Evolutionary conservation across 306 rosid genomes (phyloP).

Genomic region (Pyrus pyrifolia): DNA sequence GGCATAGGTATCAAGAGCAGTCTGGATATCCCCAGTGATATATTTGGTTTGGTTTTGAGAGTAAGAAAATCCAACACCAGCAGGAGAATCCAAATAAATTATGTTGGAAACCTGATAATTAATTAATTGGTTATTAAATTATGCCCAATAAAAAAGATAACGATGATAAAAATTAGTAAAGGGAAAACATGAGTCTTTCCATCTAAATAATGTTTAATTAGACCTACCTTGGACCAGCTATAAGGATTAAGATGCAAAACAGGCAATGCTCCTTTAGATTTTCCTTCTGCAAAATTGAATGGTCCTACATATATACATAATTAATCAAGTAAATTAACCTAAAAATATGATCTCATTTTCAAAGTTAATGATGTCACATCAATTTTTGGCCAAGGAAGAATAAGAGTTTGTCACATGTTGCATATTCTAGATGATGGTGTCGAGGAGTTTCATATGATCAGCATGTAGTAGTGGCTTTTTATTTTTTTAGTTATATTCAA

Average conservation of each 20-base stretch:
- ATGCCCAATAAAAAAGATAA: neutral
- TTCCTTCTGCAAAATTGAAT: conserved; percentile 40
- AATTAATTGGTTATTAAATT: neutral
- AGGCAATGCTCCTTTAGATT: conserved; percentile 32
- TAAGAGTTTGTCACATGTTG: neutral
- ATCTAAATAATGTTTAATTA: neutral
- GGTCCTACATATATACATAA: conserved; percentile 31
- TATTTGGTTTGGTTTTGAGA: conserved; percentile 17
- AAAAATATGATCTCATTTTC: neutral
- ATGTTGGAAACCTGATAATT: conserved; percentile 40
- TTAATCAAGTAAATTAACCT: neutral
- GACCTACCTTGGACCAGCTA: conserved; percentile 47
- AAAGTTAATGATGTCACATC: neutral
- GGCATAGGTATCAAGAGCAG: conserved; percentile 38
- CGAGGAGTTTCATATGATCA: too few species aligned
- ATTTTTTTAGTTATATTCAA: too few species aligned
- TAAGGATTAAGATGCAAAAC: conserved; percentile 39
- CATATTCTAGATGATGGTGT: neutral
- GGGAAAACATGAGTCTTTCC: neutral
- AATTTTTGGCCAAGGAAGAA: neutral
- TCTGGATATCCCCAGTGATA: conserved; percentile 38
- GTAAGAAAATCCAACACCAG: conserved; percentile 50
- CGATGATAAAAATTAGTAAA: neutral
- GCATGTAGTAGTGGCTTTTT: too few species aligned
- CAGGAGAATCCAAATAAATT: conserved; percentile 49